Evolutionary conservation across 257 asterid species (phyloP), one percentile per base, ranked within the genome.

Genomic region (Haberlea rhodopensis): DNA sequence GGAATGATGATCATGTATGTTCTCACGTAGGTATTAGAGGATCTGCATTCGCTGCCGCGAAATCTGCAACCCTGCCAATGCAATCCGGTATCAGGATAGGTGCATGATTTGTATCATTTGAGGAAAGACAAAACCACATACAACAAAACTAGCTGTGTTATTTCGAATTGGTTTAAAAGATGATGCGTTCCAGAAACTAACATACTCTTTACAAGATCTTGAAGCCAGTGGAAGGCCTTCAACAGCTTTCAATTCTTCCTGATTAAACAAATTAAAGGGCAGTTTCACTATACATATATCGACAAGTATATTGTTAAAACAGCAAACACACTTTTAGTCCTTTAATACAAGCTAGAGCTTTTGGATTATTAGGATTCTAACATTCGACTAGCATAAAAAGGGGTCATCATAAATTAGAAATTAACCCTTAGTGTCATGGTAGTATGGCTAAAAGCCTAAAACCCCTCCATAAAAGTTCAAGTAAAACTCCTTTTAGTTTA

Each of bases 131-230:
- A 32, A 5, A 5, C n/a, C n/a, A n/a, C n/a, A n/a, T n/a, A n/a
- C n/a, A n/a, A n/a, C n/a, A n/a, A n/a, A 7, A 5, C 3, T 34
- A 22, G 54, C 28, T 23, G n/a, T 28, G 43, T 34, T 40, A 15
- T n/a, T 60, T 29, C 7, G 15, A 45, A 27, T 6, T 15, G 27
- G 31, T 51, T 48, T 8, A 23, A 25, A 75, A 62, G 26, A 18
- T 1, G 19, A 32, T 0, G 20, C 23, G 8, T 20, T 19, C 18
- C 5, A 19, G 19, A 23, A 57, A 7, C 32, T 22, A 48, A 71
- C 97, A 3, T 85, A 89, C 97, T 90, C 95, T 85, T 82, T 90
- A 71, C 97, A 90, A 40, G 89, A 71, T 57, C 57, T 72, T 46
- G 95, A 87, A 67, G 95, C 84, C 13, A 87, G 88, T 43, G 79